A percentile compares a stretch with the other conserved stretches of the same genome.
These are phyloP conservation scores for Euphrasia confusa DNA, from an alignment of 257 asterid species.

Conservation along the genomic window DNA sequence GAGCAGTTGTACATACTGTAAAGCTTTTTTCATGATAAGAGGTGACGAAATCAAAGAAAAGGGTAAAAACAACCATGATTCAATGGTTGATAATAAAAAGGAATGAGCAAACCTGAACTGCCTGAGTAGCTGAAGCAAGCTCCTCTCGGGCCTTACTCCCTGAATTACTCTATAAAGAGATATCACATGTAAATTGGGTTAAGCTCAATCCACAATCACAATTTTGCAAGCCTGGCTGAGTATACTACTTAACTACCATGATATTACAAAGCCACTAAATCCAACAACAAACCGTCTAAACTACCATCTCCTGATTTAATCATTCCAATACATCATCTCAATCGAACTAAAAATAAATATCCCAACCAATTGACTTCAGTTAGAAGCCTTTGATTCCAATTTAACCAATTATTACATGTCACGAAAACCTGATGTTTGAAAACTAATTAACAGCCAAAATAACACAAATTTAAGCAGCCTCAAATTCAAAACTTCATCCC, in stretches of 20 bases:
- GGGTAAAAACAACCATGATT: constrained; percentile 14
- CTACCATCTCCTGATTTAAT: constrained; percentile 14
- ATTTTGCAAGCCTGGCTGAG: constrained; percentile 13
- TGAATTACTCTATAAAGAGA: constrained; percentile 70
- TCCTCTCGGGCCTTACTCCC: constrained; percentile 98
- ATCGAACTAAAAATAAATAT: constrained; percentile 13
- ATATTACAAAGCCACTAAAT: constrained; percentile 2
- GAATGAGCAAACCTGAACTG: constrained; percentile 69
- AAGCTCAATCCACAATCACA: neutral
- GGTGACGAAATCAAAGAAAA: constrained; percentile 18
- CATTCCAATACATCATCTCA: constrained; percentile 16
- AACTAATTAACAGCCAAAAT: constrained; percentile 12
- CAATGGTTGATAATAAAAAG: constrained; percentile 14
- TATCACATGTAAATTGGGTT: constrained; percentile 4
- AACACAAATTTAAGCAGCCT: constrained; percentile 8
- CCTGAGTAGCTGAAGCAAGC: constrained; percentile 94
- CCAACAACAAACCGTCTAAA: neutral
- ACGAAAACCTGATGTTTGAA: constrained; percentile 6
- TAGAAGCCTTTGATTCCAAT: constrained; percentile 12
- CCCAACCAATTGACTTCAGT: constrained; percentile 9
- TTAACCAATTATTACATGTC: constrained; percentile 14
- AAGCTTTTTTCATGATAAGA: constrained; percentile 14
- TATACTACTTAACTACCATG: constrained; percentile 10
- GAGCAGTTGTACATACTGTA: constrained; percentile 8
- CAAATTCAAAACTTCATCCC: constrained; percentile 5